Percentiles rank a stretch among this genome's conserved stretches.
These are phyloP conservation scores for Penicillium ucsense DNA, from an alignment of 495 filamentous ascomycete species.

Conservation along the genomic window DNA sequence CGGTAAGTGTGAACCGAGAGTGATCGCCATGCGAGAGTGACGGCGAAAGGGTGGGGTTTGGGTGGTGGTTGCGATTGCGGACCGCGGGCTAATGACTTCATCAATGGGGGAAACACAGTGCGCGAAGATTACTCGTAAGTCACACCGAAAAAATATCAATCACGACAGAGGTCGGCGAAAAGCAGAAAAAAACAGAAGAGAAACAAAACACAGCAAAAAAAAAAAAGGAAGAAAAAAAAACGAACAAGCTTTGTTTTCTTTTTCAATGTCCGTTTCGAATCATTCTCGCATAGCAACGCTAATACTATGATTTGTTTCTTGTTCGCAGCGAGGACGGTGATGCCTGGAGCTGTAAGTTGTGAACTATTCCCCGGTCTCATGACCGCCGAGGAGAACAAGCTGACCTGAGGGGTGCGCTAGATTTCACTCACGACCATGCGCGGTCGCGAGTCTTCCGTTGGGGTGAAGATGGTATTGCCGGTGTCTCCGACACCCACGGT, in stretches of 20 bases:
- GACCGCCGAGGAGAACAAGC: not conserved
- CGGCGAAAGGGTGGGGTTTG: no score
- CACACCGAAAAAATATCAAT: not conserved
- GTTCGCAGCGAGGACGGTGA: slow-evolving; percentile 62
- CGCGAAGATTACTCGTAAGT: slow-evolving; percentile 89
- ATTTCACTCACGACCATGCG: slow-evolving; percentile 89
- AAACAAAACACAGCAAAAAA: no score
- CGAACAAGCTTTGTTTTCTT: no score
- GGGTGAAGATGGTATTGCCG: slow-evolving; percentile 96
- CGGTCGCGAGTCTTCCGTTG: slow-evolving; percentile 81
- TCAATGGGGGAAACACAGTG: slow-evolving; percentile 40
- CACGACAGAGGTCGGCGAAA: not conserved
- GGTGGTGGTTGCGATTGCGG: slow-evolving; percentile 1
- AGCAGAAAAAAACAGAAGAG: no score
- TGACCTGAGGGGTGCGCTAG: slow-evolving; percentile 27
- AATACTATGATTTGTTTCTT: no score
- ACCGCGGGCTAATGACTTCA: slow-evolving; percentile 16
- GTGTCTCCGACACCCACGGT: slow-evolving; percentile 86
- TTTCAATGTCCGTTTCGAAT: no score
- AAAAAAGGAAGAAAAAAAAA: no score
- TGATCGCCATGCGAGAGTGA: not conserved
- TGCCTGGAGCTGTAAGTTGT: slow-evolving; percentile 82
- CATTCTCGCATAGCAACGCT: no score
- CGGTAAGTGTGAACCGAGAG: slow-evolving; percentile 36
- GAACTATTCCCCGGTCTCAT: not conserved